Percentiles rank a stretch among this genome's conserved stretches.
phyloP scores from a whole-genome alignment of 2,329 filamentous ascomycete genomes.

The Pyrenochaeta sp. region DNA sequence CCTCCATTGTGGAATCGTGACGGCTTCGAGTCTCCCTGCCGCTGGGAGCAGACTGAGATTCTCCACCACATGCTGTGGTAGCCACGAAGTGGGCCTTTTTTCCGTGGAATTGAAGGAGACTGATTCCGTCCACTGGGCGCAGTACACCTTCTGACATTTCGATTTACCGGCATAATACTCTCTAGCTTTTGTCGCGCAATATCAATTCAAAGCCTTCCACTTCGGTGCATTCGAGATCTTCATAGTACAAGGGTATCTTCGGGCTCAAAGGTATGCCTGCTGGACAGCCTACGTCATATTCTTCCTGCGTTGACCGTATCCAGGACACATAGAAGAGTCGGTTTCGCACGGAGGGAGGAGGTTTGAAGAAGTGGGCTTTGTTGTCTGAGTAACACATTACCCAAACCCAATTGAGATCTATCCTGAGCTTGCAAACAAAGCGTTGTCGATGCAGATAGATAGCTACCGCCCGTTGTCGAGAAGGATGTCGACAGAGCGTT shows the following conservation, averaged over 20 bases:
- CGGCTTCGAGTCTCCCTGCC: background rate
- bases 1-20: constrained; percentile 1
- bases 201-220: constrained; percentile 3
- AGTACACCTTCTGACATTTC: constrained; percentile 1
- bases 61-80: no score
- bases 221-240: constrained; percentile 6
- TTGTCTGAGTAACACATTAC: background rate
- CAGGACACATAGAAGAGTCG: constrained; percentile 9
- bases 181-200: constrained; percentile 1
- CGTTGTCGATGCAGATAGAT: constrained; percentile 11
- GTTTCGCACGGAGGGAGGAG: constrained; percentile 1
- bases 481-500: background rate
- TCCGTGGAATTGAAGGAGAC: background rate
- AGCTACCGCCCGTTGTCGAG: background rate
- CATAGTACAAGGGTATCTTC: constrained; percentile 2
- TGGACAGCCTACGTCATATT: background rate
- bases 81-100: background rate
- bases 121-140: background rate
- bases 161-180: constrained; percentile 4
- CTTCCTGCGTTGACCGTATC: constrained; percentile 9
- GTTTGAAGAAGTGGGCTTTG: constrained; percentile 3
- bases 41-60: background rate
- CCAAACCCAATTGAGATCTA: constrained; percentile 13
- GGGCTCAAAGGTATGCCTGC: constrained; percentile 10
- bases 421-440: constrained; percentile 9